Conservation (phyloP, 495 filamentous ascomycete genomes). For the Polyplosphaeria fusca region DNA sequence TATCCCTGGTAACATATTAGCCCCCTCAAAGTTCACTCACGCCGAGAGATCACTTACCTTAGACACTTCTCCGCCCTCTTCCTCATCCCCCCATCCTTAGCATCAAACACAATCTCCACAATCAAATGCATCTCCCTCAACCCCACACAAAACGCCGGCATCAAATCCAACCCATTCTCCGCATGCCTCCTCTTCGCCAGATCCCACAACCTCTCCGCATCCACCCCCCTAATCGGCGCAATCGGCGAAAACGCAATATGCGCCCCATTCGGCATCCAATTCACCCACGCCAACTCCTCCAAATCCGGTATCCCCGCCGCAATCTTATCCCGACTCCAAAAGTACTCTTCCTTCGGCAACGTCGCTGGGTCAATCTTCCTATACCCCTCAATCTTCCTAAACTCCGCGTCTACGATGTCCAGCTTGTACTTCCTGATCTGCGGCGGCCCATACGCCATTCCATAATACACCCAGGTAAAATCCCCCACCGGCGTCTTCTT, state of each 20-base stretch:
- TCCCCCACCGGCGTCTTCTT: constrained; percentile 14
- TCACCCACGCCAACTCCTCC: constrained; percentile 25
- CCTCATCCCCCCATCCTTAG: constrained; percentile 11
- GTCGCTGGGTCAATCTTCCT: constrained; percentile 20
- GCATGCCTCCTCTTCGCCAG: constrained; percentile 24
- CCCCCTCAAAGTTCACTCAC: neutral
- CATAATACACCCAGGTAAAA: constrained; percentile 28
- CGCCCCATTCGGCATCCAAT: constrained; percentile 28
- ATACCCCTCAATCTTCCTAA: constrained; percentile 14
- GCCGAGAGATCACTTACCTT: constrained; percentile 5
- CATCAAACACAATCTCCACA: constrained; percentile 29
- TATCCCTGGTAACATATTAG: constrained; percentile 12
- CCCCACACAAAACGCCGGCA: constrained; percentile 33
- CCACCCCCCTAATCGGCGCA: constrained; percentile 10
- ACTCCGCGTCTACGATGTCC: constrained; percentile 20
- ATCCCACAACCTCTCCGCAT: constrained; percentile 18
- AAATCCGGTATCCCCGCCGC: constrained; percentile 20
- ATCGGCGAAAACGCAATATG: constrained; percentile 25
- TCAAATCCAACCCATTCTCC: constrained; percentile 24
- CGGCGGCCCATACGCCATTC: constrained; percentile 26
- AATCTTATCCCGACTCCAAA: constrained; percentile 21
- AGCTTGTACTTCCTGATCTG: constrained; percentile 23
- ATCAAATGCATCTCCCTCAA: constrained; percentile 30
- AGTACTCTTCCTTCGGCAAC: constrained; percentile 23
- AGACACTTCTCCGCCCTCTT: constrained; percentile 25